Percentiles rank a stretch among this genome's conserved stretches.
Evolutionary conservation across 495 filamentous ascomycete species (phyloP).

Genomic region (Schizothecium vesticola): DNA sequence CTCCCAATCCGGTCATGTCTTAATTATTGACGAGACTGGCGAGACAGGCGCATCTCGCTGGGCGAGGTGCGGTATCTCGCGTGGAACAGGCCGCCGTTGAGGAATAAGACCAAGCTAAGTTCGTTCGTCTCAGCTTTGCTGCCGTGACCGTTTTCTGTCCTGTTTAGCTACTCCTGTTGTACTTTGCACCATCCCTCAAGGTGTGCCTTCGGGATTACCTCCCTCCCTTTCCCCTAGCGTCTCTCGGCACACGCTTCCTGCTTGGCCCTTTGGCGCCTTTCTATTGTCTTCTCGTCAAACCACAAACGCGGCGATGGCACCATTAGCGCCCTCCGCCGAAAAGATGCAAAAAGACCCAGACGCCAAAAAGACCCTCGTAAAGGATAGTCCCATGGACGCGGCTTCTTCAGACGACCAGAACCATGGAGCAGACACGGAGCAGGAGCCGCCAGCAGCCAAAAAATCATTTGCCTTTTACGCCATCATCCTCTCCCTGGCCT

Average conservation of each 20-base stretch:
- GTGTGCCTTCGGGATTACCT: too few relatives aligned
- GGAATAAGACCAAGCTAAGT: neutral
- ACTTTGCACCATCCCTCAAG: too few relatives aligned
- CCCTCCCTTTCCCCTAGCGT: too few relatives aligned
- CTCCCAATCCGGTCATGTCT: neutral
- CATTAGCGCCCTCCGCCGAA: neutral
- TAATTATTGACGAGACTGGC: neutral
- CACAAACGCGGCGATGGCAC: neutral
- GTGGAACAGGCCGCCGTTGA: neutral
- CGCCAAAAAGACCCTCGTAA: neutral
- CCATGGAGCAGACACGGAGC: neutral
- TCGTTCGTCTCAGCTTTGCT: neutral
- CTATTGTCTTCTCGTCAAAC: neutral
- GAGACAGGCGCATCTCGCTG: neutral
- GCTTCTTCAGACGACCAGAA: neutral
- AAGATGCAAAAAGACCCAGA: neutral
- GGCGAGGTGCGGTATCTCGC: neutral
- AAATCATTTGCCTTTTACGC: conserved; percentile 17
- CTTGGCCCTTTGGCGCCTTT: too few relatives aligned
- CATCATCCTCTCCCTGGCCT: conserved; percentile 13
- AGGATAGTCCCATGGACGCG: neutral
- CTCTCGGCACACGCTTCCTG: too few relatives aligned
- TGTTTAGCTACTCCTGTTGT: too few relatives aligned
- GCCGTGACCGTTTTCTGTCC: neutral
- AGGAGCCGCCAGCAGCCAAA: neutral